Evolutionary conservation across 2,329 filamentous ascomycete genomes (phyloP).

Genomic region (Colletotrichum chrysophilum): DNA sequence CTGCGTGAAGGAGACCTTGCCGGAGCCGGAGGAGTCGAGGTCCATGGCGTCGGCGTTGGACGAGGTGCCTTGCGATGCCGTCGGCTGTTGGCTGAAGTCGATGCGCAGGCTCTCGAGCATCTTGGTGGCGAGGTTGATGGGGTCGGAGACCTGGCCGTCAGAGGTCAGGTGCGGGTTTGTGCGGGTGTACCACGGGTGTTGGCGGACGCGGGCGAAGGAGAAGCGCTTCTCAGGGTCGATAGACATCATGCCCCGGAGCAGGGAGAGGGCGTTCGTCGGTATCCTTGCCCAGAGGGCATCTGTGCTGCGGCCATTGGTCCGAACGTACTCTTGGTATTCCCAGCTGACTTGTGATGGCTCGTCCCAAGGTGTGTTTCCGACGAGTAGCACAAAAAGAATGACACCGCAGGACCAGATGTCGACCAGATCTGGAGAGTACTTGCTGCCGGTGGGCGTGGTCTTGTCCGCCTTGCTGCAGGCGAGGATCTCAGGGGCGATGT

Average conservation of each 20-base stretch:
- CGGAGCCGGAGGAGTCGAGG: constrained; percentile 57
- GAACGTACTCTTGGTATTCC: constrained; percentile 88
- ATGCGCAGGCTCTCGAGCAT: constrained; percentile 94
- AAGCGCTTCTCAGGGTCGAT: constrained; percentile 78
- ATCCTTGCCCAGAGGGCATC: constrained; percentile 87
- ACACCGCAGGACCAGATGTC: constrained; percentile 99
- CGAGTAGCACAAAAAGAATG: constrained; percentile 93
- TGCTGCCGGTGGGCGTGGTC: constrained; percentile 49
- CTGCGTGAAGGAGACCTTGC: constrained; percentile 78
- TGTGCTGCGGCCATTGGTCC: constrained; percentile 77
- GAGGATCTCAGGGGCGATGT: constrained; percentile 93
- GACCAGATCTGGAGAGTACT: constrained; percentile 79
- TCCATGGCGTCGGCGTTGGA: constrained; percentile 67
- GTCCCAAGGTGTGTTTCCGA: constrained; percentile 98
- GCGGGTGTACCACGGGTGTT: constrained; percentile 94
- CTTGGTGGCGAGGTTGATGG: constrained; percentile 85
- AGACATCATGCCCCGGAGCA: constrained; percentile 93
- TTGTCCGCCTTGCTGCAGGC: constrained; percentile 54
- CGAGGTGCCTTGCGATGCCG: constrained; percentile 46
- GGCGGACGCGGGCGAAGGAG: constrained; percentile 82
- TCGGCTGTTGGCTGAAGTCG: constrained; percentile 76
- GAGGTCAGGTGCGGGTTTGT: constrained; percentile 76
- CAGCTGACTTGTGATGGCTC: constrained; percentile 85
- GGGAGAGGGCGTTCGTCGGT: constrained; percentile 74
- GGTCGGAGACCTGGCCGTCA: constrained; percentile 79